phyloP scores from a whole-genome alignment of 345 rosid genomes.

The Acer yangbiense region DNA sequence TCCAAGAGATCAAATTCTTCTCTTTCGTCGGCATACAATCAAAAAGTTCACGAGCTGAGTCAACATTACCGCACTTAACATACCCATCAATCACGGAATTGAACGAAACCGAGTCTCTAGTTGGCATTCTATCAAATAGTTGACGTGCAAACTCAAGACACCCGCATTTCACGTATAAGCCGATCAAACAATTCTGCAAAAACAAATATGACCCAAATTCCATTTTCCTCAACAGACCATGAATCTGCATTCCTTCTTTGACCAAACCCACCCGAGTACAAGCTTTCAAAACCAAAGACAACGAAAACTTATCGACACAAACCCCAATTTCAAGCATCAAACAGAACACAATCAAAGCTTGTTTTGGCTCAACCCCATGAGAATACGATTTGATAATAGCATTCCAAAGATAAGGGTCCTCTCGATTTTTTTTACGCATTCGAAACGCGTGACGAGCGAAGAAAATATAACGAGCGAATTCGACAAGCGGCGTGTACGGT shows the following conservation, averaged over 20 bases:
- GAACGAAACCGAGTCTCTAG: conserved; percentile 45
- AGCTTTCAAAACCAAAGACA: conserved; percentile 53
- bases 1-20: conserved; percentile 64
- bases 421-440: background rate
- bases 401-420: conserved; percentile 54
- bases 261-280: conserved; percentile 44
- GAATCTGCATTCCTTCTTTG: conserved; percentile 49
- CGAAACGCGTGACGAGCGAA: conserved; percentile 24
- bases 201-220: conserved; percentile 35
- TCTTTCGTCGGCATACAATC: conserved; percentile 43
- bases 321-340: conserved; percentile 46
- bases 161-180: conserved; percentile 31
- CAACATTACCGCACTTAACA: conserved; percentile 50
- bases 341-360: conserved; percentile 34
- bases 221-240: conserved; percentile 45
- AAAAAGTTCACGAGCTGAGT: conserved; percentile 47
- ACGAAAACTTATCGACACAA: conserved; percentile 39
- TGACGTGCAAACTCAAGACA: conserved; percentile 26
- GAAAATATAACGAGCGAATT: conserved; percentile 45
- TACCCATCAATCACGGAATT: conserved; percentile 56
- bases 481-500: conserved; percentile 24
- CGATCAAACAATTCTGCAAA: conserved; percentile 45
- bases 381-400: conserved; percentile 51
- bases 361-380: conserved; percentile 41
- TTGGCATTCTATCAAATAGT: conserved; percentile 39